These are phyloP conservation scores for Lumnitzera littorea DNA, from an alignment of 345 rosid species.

Conservation along the genomic window DNA sequence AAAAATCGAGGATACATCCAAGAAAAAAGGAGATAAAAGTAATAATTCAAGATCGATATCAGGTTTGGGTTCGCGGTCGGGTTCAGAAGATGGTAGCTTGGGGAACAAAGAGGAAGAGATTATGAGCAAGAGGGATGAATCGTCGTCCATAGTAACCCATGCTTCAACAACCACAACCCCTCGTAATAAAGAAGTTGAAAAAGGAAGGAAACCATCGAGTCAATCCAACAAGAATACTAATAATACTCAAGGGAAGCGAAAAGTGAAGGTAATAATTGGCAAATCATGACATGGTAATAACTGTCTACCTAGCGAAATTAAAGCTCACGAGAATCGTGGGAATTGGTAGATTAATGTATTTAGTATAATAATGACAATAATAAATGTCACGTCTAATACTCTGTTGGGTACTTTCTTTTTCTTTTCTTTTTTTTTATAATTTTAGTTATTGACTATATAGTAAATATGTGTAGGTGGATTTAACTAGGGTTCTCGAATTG, in stretches of 20 bases:
- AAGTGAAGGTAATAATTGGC: conserved; percentile 38
- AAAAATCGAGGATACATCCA: conserved; percentile 13
- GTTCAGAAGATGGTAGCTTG: neutral
- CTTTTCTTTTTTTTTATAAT: too few relatives aligned
- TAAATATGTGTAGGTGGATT: neutral
- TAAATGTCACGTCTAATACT: too few relatives aligned
- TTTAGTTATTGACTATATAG: too few relatives aligned
- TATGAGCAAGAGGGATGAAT: conserved; percentile 30
- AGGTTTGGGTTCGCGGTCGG: conserved; percentile 9
- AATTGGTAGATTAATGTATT: too few relatives aligned
- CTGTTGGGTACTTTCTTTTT: too few relatives aligned
- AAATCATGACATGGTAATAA: too few relatives aligned
- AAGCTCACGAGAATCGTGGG: too few relatives aligned
- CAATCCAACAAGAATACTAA: conserved; percentile 20
- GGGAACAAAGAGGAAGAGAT: conserved; percentile 31
- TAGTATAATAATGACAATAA: too few relatives aligned
- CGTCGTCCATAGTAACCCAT: conserved; percentile 21
- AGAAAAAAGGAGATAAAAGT: conserved; percentile 11
- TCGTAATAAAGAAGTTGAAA: conserved; percentile 27
- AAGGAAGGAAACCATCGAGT: conserved; percentile 39
- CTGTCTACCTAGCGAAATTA: too few relatives aligned
- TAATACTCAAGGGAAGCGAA: conserved; percentile 44
- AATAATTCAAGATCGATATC: conserved; percentile 15
- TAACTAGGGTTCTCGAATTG: neutral
- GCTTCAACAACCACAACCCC: neutral